Conservation (phyloP, 768 basidiomycete species). For the Strobilomyces confusus region DNA sequence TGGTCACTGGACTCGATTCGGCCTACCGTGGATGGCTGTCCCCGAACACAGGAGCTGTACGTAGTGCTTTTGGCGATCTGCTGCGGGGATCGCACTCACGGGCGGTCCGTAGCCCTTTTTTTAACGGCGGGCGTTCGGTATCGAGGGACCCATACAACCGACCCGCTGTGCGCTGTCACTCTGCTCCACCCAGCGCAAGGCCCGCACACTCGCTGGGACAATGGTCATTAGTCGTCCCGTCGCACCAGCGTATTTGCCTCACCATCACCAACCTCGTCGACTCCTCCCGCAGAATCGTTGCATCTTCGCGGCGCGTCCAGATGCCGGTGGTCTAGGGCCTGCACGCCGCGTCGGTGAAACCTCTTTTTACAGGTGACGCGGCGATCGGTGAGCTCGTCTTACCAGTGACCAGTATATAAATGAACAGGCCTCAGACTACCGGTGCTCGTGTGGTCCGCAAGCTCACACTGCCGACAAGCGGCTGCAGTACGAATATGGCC, state of each 20-base stretch:
- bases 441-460: neutral
- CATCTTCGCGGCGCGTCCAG: too few relatives aligned
- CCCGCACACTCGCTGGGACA: too few relatives aligned
- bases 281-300: too few relatives aligned
- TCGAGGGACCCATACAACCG: neutral
- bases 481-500: neutral
- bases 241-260: neutral
- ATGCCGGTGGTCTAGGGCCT: too few relatives aligned
- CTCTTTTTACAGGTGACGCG: neutral
- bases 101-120: neutral
- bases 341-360: neutral
- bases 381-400: neutral
- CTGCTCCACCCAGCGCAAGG: too few relatives aligned
- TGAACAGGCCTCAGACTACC: too few relatives aligned
- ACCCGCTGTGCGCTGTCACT: neutral
- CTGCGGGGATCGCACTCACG: conserved; percentile 5
- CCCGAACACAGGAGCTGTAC: neutral
- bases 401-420: too few relatives aligned
- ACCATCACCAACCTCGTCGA: too few relatives aligned
- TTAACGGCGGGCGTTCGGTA: conserved; percentile 1
- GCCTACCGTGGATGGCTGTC: neutral
- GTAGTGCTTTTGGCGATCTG: conserved; percentile 7
- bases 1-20: neutral
- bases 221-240: too few relatives aligned
- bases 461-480: neutral